Evolutionary conservation across 345 rosid species (phyloP), one percentile per base, ranked within the genome.

Genomic region (Laguncularia racemosa): DNA sequence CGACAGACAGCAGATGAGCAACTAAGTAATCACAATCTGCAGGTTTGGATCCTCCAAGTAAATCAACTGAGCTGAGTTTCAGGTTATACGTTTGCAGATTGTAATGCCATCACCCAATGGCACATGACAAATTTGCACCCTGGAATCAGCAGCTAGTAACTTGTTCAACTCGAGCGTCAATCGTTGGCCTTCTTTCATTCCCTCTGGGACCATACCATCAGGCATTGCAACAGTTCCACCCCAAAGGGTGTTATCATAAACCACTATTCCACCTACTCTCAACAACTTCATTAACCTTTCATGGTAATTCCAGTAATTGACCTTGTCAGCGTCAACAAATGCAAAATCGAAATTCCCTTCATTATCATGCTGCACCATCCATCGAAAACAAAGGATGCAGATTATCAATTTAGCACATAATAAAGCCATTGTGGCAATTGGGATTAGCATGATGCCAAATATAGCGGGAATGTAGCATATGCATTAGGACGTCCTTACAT

Each of bases 311-410:
- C 68, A 70, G 53, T 66, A 77, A 19, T 73, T 72, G 13, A 14
- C 16, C 65, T 87, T 87, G 64, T 84, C 83, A 0, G 82, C 89
- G 43, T 84, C 87, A 12, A 84, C 83, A 44, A 66, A 87, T 23
- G 84, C 82, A 20, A 73, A 80, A 53, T 82, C 91, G 2, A 68
- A 76, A 19, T 67, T 74, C 48, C 74, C 72, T 54, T 74, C 66
- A 13, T 74, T 71, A 20, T 46, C 52, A 20, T 46, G 57, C 85
- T 79, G 76, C 69, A 59, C 40, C 6, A 1, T 6, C 28, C 40
- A 13, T 21, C 16, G 10, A 33, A 6, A 33, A n/a, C 16, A 53
- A 2, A 21, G 16, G 16, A 33, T n/a, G 19, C 16, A 16, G 51
- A 17, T 46, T 16, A 17, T 16, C 16, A 44, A 21, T 13, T 15